Conservation (phyloP, 2,329 filamentous ascomycete species). For the Graphiopsis chlorocephala region DNA sequence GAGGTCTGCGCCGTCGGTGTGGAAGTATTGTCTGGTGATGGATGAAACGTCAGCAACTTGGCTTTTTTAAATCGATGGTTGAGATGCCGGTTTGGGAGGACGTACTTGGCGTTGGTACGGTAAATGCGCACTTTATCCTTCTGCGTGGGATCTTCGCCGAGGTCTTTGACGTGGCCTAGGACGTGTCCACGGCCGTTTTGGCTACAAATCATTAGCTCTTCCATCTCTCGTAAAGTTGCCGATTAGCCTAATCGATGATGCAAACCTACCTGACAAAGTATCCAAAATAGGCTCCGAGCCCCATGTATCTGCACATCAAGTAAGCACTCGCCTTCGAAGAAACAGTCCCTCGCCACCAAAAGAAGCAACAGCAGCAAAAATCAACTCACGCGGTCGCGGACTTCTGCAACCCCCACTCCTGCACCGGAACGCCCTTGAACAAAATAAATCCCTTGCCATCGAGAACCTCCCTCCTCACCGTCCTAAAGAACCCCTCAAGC, state of each 20-base stretch:
- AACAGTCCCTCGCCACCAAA: background rate
- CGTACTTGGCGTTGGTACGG: slow-evolving; percentile 64
- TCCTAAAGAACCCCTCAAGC: slow-evolving; percentile 48
- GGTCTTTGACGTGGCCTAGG: slow-evolving; percentile 82
- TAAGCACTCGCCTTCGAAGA: background rate
- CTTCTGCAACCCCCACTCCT: slow-evolving; percentile 70
- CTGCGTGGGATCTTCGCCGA: slow-evolving; percentile 73
- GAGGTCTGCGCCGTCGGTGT: slow-evolving; percentile 77
- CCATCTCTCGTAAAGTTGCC: background rate
- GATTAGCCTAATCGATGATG: background rate
- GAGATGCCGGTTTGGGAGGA: background rate
- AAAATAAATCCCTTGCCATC: slow-evolving; percentile 83
- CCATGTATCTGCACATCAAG: slow-evolving; percentile 62
- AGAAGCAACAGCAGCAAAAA: background rate
- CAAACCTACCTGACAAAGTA: slow-evolving; percentile 63
- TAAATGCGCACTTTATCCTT: slow-evolving; percentile 86
- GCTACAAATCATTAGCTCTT: slow-evolving; percentile 37
- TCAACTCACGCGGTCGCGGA: slow-evolving; percentile 60
- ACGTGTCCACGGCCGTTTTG: slow-evolving; percentile 82
- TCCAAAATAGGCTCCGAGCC: slow-evolving; percentile 71
- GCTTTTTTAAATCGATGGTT: background rate
- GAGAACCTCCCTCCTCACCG: slow-evolving; percentile 62
- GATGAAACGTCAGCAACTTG: background rate
- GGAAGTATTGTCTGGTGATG: slow-evolving; percentile 69
- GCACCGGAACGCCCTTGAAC: slow-evolving; percentile 76